A percentile compares a stretch with the other conserved stretches of the same genome.
phyloP scores from a whole-genome alignment of 2,329 filamentous ascomycete species.

The Tolypocladium amazonense region DNA sequence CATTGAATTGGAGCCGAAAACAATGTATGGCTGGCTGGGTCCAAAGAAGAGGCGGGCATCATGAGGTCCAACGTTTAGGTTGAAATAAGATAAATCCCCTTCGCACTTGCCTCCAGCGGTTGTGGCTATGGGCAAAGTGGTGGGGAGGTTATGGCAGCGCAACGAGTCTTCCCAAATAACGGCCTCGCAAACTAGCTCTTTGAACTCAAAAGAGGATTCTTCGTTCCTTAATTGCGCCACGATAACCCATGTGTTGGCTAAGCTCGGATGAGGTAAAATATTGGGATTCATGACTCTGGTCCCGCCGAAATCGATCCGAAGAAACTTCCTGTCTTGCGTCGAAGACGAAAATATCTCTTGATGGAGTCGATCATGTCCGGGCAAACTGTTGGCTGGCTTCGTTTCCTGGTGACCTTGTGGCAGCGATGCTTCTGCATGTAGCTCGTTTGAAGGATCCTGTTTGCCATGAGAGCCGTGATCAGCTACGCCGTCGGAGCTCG shows the following conservation, averaged over 20 bases:
- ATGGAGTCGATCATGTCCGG: constrained; percentile 10
- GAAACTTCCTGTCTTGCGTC: constrained; percentile 34
- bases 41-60: constrained; percentile 49
- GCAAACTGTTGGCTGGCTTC: background rate
- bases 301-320: constrained; percentile 34
- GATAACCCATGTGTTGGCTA: constrained; percentile 37
- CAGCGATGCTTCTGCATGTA: background rate
- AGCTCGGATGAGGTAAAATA: constrained; percentile 42
- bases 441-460: background rate
- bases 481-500: background rate
- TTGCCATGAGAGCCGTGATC: background rate
- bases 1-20: constrained; percentile 45
- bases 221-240: constrained; percentile 33
- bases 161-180: constrained; percentile 30
- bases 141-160: constrained; percentile 29
- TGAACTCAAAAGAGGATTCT: constrained; percentile 18
- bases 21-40: constrained; percentile 34
- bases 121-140: constrained; percentile 32
- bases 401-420: background rate
- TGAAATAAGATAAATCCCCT: constrained; percentile 29
- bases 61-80: constrained; percentile 39
- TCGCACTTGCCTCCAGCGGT: constrained; percentile 33
- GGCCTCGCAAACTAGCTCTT: constrained; percentile 40
- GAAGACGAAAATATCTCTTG: constrained; percentile 35
- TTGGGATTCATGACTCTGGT: constrained; percentile 40